Conservation (phyloP, 345 rosid species). For the Camelina laxa region DNA sequence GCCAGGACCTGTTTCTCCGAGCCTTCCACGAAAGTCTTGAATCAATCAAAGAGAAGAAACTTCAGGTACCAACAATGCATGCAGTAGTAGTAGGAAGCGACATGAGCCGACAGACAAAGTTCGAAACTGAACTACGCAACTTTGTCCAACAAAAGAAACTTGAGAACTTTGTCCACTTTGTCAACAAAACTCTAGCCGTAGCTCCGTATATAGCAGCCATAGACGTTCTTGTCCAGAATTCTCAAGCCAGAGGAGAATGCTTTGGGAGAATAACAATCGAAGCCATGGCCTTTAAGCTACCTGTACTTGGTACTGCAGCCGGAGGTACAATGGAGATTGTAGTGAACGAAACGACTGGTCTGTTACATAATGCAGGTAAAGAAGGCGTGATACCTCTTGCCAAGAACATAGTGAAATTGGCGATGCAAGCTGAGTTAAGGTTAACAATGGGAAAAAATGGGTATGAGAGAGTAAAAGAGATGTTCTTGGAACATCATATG, state of each 20-base stretch:
- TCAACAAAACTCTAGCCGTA: conserved; percentile 74
- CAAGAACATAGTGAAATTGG: conserved; percentile 70
- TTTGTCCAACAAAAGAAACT: conserved; percentile 67
- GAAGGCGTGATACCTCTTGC: conserved; percentile 77
- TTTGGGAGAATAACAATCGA: conserved; percentile 92
- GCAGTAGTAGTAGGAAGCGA: conserved; percentile 87
- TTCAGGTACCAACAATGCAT: conserved; percentile 73
- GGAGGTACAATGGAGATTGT: conserved; percentile 95
- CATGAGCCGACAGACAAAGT: conserved; percentile 77
- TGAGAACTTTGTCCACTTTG: conserved; percentile 68
- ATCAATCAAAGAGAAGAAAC: conserved; percentile 63
- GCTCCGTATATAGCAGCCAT: conserved; percentile 80
- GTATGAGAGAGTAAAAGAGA: conserved; percentile 70
- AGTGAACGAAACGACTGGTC: conserved; percentile 68
- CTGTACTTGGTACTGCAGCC: conserved; percentile 88
- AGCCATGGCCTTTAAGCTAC: conserved; percentile 94
- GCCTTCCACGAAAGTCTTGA: conserved; percentile 68
- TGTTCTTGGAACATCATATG: conserved; percentile 87
- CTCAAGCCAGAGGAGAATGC: conserved; percentile 95
- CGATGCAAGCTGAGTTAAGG: conserved; percentile 63
- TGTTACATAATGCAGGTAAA: conserved; percentile 77
- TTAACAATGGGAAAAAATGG: conserved; percentile 79
- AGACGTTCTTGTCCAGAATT: conserved; percentile 86
- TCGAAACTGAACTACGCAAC: conserved; percentile 72
- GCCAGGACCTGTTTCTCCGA: conserved; percentile 84